These are phyloP conservation scores for Dipteronia dyeriana DNA, from an alignment of 345 rosid species.

Conservation along the genomic window DNA sequence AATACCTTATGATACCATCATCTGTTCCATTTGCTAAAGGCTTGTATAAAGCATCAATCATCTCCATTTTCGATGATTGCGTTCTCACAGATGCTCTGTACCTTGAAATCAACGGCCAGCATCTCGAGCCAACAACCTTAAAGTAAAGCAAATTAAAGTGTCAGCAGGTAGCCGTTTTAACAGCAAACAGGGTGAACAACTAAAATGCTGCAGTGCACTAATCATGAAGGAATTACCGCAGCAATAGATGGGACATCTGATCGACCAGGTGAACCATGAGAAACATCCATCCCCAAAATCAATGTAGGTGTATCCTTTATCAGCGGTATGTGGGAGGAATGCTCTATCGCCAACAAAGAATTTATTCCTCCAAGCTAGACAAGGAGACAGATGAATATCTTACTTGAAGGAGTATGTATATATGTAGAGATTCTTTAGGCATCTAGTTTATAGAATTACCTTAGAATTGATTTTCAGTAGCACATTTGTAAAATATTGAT, in stretches of 20 bases:
- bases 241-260: slow-evolving; percentile 76
- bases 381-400: slow-evolving; percentile 10
- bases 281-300: slow-evolving; percentile 97
- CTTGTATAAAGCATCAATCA: slow-evolving; percentile 82
- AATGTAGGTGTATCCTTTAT: slow-evolving; percentile 72
- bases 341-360: slow-evolving; percentile 75
- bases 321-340: slow-evolving; percentile 47
- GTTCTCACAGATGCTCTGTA: slow-evolving; percentile 88
- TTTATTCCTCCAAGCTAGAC: slow-evolving; percentile 91
- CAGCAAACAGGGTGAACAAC: not conserved
- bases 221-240: slow-evolving; percentile 53
- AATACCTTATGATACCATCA: slow-evolving; percentile 83
- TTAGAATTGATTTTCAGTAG: slow-evolving; percentile 88
- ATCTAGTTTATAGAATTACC: slow-evolving; percentile 44
- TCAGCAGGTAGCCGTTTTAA: slow-evolving; percentile 7
- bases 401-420: slow-evolving; percentile 4
- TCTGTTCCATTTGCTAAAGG: slow-evolving; percentile 60
- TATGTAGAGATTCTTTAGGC: slow-evolving; percentile 4
- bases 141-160: slow-evolving; percentile 19
- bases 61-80: slow-evolving; percentile 81
- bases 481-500: slow-evolving; percentile 84
- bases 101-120: slow-evolving; percentile 83
- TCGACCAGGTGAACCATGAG: slow-evolving; percentile 88
- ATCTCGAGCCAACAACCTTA: slow-evolving; percentile 87
- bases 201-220: not conserved